Percentiles rank a stretch among this genome's conserved stretches.
phyloP scores from a whole-genome alignment of 257 asterid species.

The Solanum appendiculatum region DNA sequence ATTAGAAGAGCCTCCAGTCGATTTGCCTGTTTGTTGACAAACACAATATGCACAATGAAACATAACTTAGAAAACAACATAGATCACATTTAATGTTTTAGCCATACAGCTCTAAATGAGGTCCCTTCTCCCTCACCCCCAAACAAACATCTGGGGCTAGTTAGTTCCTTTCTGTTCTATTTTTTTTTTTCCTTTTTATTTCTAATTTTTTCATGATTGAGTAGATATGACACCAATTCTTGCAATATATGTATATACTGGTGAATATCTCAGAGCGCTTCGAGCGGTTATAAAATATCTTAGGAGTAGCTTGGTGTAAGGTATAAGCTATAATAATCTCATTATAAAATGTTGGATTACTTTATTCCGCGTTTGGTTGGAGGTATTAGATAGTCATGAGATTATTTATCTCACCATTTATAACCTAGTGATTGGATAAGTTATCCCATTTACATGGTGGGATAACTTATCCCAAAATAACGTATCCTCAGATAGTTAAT shows the following conservation, averaged over 20 bases:
- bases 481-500: too few species aligned
- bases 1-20: constrained; percentile 52
- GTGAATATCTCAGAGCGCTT: too few species aligned
- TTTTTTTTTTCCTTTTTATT: neutral
- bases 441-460: too few species aligned
- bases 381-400: too few species aligned
- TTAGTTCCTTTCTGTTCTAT: neutral
- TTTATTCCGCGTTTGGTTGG: too few species aligned
- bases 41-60: neutral
- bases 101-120: neutral
- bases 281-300: too few species aligned
- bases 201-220: neutral
- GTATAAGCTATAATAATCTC: too few species aligned
- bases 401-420: too few species aligned
- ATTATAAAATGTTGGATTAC: too few species aligned
- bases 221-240: constrained; percentile 4
- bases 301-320: too few species aligned
- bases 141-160: constrained; percentile 1
- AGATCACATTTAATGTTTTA: neutral
- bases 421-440: too few species aligned
- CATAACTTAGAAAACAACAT: neutral
- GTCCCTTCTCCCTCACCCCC: neutral
- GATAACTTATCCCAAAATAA: too few species aligned
- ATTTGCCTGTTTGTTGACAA: constrained; percentile 49
- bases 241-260: neutral